Evolutionary conservation across 805 yeast genomes (phyloP).

Genomic region (Wickerhamiella sergipiensis): DNA sequence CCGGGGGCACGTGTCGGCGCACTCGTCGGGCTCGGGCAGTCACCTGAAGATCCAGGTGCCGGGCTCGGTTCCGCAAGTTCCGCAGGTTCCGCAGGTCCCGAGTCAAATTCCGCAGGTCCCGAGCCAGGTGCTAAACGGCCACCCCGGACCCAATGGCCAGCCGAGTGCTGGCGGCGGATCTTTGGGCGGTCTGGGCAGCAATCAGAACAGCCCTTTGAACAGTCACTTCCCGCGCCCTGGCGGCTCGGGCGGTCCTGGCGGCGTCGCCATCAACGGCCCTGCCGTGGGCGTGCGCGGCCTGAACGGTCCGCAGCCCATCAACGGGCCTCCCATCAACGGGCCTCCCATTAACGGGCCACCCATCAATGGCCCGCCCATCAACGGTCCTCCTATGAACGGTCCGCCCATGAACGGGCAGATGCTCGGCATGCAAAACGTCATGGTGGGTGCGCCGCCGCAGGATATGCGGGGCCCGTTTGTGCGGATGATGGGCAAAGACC

Average conservation of each 20-base stretch:
- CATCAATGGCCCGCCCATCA: no score
- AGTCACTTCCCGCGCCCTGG: neutral
- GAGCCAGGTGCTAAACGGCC: no score
- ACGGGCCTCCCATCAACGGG: no score
- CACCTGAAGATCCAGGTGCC: neutral
- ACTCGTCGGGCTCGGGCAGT: neutral
- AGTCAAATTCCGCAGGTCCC: no score
- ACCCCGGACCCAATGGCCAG: neutral
- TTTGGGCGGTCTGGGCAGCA: neutral
- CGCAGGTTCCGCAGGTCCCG: no score
- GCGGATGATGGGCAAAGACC: neutral
- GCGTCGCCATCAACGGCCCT: neutral
- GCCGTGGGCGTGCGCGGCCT: no score
- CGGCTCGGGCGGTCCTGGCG: no score
- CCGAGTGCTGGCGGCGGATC: neutral
- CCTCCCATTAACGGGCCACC: no score
- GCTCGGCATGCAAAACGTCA: neutral
- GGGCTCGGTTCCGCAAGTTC: neutral
- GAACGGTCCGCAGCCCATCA: no score
- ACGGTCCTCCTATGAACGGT: neutral
- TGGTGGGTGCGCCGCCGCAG: neutral
- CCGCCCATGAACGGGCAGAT: neutral
- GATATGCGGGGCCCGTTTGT: neutral
- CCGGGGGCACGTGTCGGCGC: no score
- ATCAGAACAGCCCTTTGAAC: neutral